Evolutionary conservation across 2,329 filamentous ascomycete genomes (phyloP), one percentile per base, ranked within the genome.

Genomic region (Penicillium sp.): DNA sequence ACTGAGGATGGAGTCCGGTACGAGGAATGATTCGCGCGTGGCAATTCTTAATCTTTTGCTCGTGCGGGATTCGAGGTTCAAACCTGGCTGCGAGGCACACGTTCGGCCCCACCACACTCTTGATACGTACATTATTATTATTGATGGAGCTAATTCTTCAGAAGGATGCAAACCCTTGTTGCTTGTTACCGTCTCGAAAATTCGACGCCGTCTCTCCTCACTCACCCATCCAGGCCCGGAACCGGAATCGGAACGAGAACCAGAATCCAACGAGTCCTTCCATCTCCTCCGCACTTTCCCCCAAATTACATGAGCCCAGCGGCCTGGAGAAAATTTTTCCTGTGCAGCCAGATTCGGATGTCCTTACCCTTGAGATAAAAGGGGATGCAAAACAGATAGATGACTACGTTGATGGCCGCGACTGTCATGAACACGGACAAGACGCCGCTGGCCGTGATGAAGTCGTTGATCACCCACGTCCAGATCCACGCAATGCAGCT

Each of bases 391-490:
- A 57, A n/a, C 8, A 57, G 54, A 29, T 57, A 57, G 19, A 57
- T 45, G 8, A 38, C 45, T n/a, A 57, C 54, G 26, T 57, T 57
- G 30, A 57, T 57, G 4, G 54, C 49, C 11, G 54, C 45, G 26
- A 57, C 54, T 2, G 54, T 57, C 54, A 57, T 57, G 21, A 57
- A 57, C 54, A 57, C 54, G 2, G 11, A 35, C 8, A 57, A 9
- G 17, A 57, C 26, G 9, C 54, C 54, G 30, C 54, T 57, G 30
- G 44, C 45, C 2, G 26, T 35, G 30, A 57, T 57, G 15, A 57
- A 57, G 54, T 57, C 45, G 19, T 57, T 57, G 30, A 57, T 57
- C 41, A 57, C 54, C 54, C 54, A 57, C 3, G 54, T 57, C 54
- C 54, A 57, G 23, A 57, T 57, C 54, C 54, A 57, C 45, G 54